Evolutionary conservation across 148 eudicot species (phyloP).

Genomic region (Arctostaphylos glauca): DNA sequence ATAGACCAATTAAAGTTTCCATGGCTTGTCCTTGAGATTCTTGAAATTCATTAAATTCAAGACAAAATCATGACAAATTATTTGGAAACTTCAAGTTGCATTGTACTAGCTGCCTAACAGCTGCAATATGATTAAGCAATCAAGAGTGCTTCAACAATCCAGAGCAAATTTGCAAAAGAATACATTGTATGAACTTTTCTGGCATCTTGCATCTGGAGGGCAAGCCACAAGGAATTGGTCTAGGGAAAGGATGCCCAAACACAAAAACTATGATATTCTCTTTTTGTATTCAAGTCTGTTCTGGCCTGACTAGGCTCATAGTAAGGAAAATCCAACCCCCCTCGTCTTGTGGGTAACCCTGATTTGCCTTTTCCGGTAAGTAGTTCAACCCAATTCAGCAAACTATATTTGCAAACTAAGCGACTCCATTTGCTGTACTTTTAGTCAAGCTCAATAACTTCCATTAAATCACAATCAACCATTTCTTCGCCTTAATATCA

Average conservation of each 20-base stretch:
- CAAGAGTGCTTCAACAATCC: not conserved
- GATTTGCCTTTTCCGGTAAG: not conserved
- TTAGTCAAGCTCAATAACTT: not conserved
- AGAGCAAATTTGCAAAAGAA: not conserved
- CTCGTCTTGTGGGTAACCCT: too few relatives aligned
- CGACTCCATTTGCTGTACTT: not conserved
- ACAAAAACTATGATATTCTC: not conserved
- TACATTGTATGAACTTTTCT: too few relatives aligned
- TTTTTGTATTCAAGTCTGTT: not conserved
- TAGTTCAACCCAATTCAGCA: not conserved
- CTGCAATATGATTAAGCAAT: not conserved
- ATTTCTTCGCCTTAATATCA: not conserved
- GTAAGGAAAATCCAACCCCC: too few relatives aligned
- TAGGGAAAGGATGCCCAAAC: not conserved
- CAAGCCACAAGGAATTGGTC: not conserved
- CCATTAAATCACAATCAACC: not conserved
- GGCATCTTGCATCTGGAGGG: conserved; percentile 6
- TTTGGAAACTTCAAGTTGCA: not conserved
- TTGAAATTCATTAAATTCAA: not conserved
- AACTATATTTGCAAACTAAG: not conserved
- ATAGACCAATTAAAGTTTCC: not conserved
- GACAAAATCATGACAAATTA: conserved; percentile 3
- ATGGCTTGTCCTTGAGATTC: not conserved
- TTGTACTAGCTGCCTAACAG: not conserved
- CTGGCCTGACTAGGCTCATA: too few relatives aligned